phyloP scores from a whole-genome alignment of 495 filamentous ascomycete genomes.

The Symbiotaphrina buchneri region DNA sequence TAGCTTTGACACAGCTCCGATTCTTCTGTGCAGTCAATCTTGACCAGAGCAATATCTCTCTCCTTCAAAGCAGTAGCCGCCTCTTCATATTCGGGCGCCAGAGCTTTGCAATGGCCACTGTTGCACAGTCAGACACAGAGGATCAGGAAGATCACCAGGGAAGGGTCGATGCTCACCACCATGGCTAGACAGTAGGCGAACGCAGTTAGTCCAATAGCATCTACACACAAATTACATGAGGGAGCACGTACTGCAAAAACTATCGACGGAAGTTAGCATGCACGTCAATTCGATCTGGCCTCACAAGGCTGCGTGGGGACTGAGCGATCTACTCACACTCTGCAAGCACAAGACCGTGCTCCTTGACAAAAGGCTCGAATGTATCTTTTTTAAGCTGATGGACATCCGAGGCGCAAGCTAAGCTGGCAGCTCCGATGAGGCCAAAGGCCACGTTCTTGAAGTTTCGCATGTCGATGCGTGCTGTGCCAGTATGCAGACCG shows the following conservation, averaged over 20 bases:
- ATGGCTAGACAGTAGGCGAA: slow-evolving; percentile 2
- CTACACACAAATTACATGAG: not conserved
- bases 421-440: slow-evolving; percentile 23
- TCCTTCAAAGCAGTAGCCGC: slow-evolving; percentile 85
- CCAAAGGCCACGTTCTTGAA: slow-evolving; percentile 11
- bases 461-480: slow-evolving; percentile 13
- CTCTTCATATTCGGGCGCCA: slow-evolving; percentile 70
- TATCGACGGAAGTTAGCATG: no score
- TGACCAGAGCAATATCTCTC: slow-evolving; percentile 80
- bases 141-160: no score
- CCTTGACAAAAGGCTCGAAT: slow-evolving; percentile 66
- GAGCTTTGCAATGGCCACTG: slow-evolving; percentile 63
- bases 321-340: slow-evolving; percentile 60
- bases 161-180: not conserved
- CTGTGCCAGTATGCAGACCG: no score
- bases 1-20: slow-evolving; percentile 71
- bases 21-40: slow-evolving; percentile 95
- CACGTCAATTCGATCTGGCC: not conserved
- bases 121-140: no score
- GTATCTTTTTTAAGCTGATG: slow-evolving; percentile 62
- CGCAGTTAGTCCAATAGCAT: not conserved
- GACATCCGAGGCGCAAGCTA: slow-evolving; percentile 66
- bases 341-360: slow-evolving; percentile 60
- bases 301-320: not conserved
- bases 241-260: slow-evolving; percentile 2